Percentiles rank a stretch among this genome's conserved stretches.
Conservation (phyloP, 2,329 filamentous ascomycete species). For the Zopfia rhizophila region DNA sequence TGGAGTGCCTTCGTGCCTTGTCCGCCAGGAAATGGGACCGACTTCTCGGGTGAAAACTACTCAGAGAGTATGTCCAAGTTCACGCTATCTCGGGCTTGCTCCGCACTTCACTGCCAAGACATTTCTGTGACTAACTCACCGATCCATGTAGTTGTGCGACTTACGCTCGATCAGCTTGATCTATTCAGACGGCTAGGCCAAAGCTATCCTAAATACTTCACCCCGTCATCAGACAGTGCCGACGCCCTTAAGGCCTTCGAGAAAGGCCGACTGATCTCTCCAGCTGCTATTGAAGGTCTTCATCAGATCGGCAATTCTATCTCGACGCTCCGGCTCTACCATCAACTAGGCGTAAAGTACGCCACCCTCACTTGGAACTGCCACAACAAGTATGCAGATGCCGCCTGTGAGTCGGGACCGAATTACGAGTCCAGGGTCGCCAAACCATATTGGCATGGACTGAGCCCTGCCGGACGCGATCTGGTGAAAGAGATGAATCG, state of each 20-base stretch:
- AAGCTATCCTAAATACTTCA: slow-evolving; percentile 76
- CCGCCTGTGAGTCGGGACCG: slow-evolving; percentile 71
- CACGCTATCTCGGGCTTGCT: not conserved
- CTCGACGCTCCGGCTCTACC: slow-evolving; percentile 78
- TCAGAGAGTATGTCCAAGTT: slow-evolving; percentile 64
- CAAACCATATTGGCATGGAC: slow-evolving; percentile 73
- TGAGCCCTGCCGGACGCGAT: slow-evolving; percentile 74
- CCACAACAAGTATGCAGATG: slow-evolving; percentile 89
- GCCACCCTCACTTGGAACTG: slow-evolving; percentile 93
- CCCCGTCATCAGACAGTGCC: slow-evolving; percentile 67
- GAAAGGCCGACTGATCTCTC: slow-evolving; percentile 46
- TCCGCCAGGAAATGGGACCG: slow-evolving; percentile 71
- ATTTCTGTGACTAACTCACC: slow-evolving; percentile 11
- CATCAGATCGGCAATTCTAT: slow-evolving; percentile 92
- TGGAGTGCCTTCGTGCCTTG: slow-evolving; percentile 90
- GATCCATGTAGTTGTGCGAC: slow-evolving; percentile 64
- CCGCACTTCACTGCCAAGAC: slow-evolving; percentile 1
- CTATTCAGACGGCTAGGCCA: slow-evolving; percentile 72
- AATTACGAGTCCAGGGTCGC: slow-evolving; percentile 52
- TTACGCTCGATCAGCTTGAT: slow-evolving; percentile 80
- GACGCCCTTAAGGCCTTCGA: slow-evolving; percentile 68
- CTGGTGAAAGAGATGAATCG: slow-evolving; percentile 92
- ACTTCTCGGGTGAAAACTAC: slow-evolving; percentile 80
- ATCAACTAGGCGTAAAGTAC: slow-evolving; percentile 84
- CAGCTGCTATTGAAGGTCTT: slow-evolving; percentile 70